phyloP scores from a whole-genome alignment of 306 rosid genomes.

The Gastrolobium bilobum region DNA sequence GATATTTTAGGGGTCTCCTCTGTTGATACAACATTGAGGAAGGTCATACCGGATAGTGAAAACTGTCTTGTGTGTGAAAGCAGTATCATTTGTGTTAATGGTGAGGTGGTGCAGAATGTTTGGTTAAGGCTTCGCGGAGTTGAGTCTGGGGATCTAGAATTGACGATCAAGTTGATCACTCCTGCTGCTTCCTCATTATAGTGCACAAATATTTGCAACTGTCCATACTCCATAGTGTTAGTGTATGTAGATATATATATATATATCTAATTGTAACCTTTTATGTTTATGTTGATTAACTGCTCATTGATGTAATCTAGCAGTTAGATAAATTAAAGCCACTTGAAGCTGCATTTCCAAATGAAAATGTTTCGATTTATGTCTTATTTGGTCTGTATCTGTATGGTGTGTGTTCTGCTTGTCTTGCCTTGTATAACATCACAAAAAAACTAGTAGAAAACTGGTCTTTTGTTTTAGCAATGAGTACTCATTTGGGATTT shows the following conservation, averaged over 20 bases:
- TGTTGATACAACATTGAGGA: slow-evolving; percentile 76
- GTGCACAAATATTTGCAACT: slow-evolving; percentile 43
- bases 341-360: slow-evolving; percentile 22
- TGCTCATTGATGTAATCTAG: slow-evolving; percentile 20
- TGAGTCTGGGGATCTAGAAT: slow-evolving; percentile 77
- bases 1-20: slow-evolving; percentile 69
- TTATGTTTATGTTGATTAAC: neutral
- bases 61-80: slow-evolving; percentile 90
- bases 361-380: slow-evolving; percentile 34
- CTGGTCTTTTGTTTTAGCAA: too few species aligned
- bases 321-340: neutral
- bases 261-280: too few species aligned
- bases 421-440: neutral
- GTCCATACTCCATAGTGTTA: neutral
- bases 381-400: neutral
- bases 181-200: slow-evolving; percentile 45
- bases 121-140: slow-evolving; percentile 80
- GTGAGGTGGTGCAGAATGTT: slow-evolving; percentile 80
- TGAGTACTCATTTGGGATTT: too few species aligned
- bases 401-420: neutral
- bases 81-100: slow-evolving; percentile 77
- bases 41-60: slow-evolving; percentile 78
- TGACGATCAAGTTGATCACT: slow-evolving; percentile 64
- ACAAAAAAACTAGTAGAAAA: too few species aligned
- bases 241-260: too few species aligned